Base-by-base conservation (phyloP, 2,329 filamentous ascomycete species). In the Trichophyton schoenleinii region DNA sequence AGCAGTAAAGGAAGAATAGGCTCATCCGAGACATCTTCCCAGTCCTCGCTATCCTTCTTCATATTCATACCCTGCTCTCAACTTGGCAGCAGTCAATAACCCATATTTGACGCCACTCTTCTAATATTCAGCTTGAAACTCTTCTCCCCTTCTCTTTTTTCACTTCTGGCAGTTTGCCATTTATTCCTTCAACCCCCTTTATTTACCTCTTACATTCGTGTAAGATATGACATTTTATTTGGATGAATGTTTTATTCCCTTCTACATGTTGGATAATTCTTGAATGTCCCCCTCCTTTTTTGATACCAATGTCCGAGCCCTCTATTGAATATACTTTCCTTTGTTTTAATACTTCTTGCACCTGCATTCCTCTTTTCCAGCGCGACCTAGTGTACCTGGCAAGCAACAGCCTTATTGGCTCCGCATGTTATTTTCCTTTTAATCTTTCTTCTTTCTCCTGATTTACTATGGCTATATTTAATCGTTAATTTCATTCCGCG, bases 1-100 rank as follows among this genome's bases (percentile, higher is more conserved):
- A 49, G 63, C 67, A 18, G 62, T 75, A 42, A 70, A 64, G 42
- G 74, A 76, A 66, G 74, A 76, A 67, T 76, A 65, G 59, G 36
- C 15, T 42, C 38, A 58, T 65, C 64, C 62, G 49, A 13, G 69
- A 64, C 58, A 66, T 63, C 65, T 66, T 62, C 28, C 28, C 28
- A 31, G 60, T 66, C 63, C 65, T 64, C 67, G 60, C 64, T 61
- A 15, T 55, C 8, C 25, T 28, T 31, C 25, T 28, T 31, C 31
- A 9, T 18, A 2, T n/a, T 20, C 28, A 31, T 44, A n/a, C n/a
- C 11, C 28, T 28, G 22, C 5, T n/a, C 15, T 13, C 28, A 15
- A 13, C 34, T 55, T 25, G 22, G 52, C 34, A 15, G 15, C 20
- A 34, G 22, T 55, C n/a, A 34, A 7, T 8, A n/a, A 44, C 4